A percentile compares a stretch with the other conserved stretches of the same genome.
These are phyloP conservation scores for Eucalyptus urophylla DNA, from an alignment of 345 rosid species.

Conservation along the genomic window DNA sequence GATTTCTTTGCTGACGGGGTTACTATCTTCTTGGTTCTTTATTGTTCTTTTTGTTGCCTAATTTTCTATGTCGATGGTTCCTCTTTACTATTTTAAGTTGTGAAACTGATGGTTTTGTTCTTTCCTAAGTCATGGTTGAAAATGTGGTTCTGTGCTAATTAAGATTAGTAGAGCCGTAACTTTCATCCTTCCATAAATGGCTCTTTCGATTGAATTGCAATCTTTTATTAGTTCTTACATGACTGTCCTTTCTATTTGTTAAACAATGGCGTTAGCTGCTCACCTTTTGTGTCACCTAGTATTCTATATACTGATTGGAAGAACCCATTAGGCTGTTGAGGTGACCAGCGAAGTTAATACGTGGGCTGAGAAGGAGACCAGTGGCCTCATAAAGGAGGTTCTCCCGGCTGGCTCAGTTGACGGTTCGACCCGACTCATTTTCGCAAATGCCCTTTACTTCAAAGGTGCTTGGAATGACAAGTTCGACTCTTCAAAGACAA, in stretches of 20 bases:
- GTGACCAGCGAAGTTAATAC: constrained; percentile 46
- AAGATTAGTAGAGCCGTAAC: not conserved
- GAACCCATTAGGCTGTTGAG: constrained; percentile 46
- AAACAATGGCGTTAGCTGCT: not conserved
- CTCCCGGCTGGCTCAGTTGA: constrained; percentile 60
- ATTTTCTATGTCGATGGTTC: not conserved
- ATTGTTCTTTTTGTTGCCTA: not conserved
- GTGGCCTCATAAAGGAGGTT: constrained; percentile 65
- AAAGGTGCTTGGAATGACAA: constrained; percentile 73
- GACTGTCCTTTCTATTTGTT: not conserved
- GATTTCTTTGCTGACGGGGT: no score
- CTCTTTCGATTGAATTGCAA: not conserved
- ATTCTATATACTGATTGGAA: not conserved
- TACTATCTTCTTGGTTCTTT: not conserved
- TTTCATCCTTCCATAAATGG: not conserved
- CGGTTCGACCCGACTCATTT: constrained; percentile 32
- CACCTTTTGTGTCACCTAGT: not conserved
- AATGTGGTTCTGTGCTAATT: not conserved
- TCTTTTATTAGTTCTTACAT: not conserved
- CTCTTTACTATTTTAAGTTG: not conserved
- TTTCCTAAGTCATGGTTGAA: not conserved
- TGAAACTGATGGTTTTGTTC: not conserved
- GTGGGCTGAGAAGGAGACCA: constrained; percentile 70
- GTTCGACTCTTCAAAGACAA: constrained; percentile 36
- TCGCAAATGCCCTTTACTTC: constrained; percentile 75